Evolutionary conservation across 106 monocot genomes (phyloP).

Genomic region (Ottelia alismoides): DNA sequence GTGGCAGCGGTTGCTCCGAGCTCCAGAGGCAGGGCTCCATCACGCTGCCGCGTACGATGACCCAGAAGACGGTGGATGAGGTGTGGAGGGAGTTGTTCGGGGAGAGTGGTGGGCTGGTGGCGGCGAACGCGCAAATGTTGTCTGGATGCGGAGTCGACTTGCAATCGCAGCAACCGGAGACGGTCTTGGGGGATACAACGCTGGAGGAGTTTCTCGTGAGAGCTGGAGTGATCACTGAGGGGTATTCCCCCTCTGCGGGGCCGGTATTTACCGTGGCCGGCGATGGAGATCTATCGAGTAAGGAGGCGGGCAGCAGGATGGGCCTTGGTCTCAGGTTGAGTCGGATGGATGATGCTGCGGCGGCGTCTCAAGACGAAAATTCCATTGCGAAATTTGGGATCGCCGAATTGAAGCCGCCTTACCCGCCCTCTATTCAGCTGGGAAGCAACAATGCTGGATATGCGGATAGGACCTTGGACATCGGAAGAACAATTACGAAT

Average conservation of each 20-base stretch:
- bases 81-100: conserved; percentile 51
- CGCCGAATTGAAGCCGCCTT: conserved; percentile 1
- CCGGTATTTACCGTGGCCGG: neutral
- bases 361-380: neutral
- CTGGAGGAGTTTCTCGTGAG: conserved; percentile 66
- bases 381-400: neutral
- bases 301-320: neutral
- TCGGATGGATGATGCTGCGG: neutral
- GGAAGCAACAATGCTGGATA: conserved; percentile 17
- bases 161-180: conserved; percentile 27
- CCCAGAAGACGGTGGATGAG: conserved; percentile 78
- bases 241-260: neutral
- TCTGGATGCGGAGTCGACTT: neutral
- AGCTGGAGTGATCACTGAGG: conserved; percentile 58
- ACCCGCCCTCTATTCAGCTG: conserved; percentile 6
- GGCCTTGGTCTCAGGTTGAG: conserved; percentile 8
- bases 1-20: too few relatives aligned
- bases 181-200: conserved; percentile 61
- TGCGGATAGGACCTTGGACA: conserved; percentile 13
- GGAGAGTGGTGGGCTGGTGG: conserved; percentile 1
- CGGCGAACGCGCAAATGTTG: neutral
- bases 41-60: conserved; percentile 27
- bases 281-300: conserved; percentile 10
- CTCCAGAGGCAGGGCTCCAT: conserved; percentile 34
- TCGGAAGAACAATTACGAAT: too few relatives aligned